Conservation (phyloP, 805 yeast genomes). For the Ogataea thermomethanolica region DNA sequence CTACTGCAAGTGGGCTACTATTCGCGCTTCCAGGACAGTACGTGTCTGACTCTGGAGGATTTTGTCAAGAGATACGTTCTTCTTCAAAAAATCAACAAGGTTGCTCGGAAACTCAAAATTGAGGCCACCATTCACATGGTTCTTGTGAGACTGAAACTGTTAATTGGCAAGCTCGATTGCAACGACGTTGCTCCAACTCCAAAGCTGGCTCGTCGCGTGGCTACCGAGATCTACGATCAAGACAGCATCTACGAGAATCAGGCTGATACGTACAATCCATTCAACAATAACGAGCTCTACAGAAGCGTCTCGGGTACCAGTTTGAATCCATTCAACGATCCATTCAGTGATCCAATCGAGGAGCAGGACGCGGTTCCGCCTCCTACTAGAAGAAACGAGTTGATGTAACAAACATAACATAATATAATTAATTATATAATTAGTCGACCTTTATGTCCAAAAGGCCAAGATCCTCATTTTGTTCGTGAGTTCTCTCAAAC, state of each 20-base stretch:
- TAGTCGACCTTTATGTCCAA: conserved; percentile 39
- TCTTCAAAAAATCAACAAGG: conserved; percentile 52
- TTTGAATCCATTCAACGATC: conserved; percentile 27
- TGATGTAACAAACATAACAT: not conserved
- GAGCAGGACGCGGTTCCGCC: conserved; percentile 2
- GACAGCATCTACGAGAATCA: conserved; percentile 8
- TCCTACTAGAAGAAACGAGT: not conserved
- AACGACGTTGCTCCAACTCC: not conserved
- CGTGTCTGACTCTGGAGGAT: conserved; percentile 70
- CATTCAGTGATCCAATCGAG: conserved; percentile 7
- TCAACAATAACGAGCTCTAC: conserved; percentile 20
- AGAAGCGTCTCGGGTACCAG: conserved; percentile 27
- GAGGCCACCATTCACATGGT: conserved; percentile 47
- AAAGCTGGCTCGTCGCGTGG: conserved; percentile 1
- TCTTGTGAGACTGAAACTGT: conserved; percentile 45
- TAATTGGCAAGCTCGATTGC: conserved; percentile 18
- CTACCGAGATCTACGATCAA: conserved; percentile 6
- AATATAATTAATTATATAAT: not conserved
- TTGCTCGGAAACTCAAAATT: conserved; percentile 39
- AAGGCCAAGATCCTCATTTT: conserved; percentile 90
- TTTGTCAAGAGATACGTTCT: conserved; percentile 61
- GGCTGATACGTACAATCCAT: conserved; percentile 20
- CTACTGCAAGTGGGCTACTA: conserved; percentile 71
- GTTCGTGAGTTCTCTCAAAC: conserved; percentile 81
- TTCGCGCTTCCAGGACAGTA: conserved; percentile 70